Percentiles rank a stretch among this genome's conserved stretches.
phyloP scores from a whole-genome alignment of 768 basidiomycete species.

The Termitomyces sp. region DNA sequence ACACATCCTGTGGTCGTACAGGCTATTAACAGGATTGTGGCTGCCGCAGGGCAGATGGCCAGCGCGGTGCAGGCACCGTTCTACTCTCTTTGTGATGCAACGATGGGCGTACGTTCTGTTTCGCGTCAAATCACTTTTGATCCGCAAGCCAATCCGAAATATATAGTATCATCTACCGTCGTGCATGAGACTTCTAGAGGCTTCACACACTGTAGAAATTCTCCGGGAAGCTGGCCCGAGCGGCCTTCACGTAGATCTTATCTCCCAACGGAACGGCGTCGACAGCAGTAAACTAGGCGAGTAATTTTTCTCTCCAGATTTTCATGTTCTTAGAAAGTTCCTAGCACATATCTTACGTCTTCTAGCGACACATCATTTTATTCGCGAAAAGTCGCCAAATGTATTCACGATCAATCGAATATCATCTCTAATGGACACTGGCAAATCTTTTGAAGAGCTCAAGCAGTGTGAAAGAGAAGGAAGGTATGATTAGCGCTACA shows the following conservation, averaged over 20 bases:
- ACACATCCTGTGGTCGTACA: constrained; percentile 53
- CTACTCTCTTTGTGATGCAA: constrained; percentile 66
- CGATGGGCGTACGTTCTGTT: constrained; percentile 52
- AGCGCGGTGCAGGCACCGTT: constrained; percentile 65
- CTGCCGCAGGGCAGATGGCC: constrained; percentile 64
- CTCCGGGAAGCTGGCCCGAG: constrained; percentile 56
- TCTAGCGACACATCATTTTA: constrained; percentile 74
- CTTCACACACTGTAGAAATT: constrained; percentile 65
- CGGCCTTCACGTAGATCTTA: constrained; percentile 43
- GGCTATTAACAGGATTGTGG: constrained; percentile 60
- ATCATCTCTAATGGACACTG: constrained; percentile 63
- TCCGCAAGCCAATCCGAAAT: background rate
- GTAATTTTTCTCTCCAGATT: background rate
- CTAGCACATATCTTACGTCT: constrained; percentile 70
- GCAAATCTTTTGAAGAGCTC: constrained; percentile 48
- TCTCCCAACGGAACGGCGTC: constrained; percentile 40
- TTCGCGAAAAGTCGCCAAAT: constrained; percentile 63
- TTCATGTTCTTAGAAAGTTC: background rate
- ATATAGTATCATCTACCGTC: constrained; percentile 70
- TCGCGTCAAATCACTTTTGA: background rate
- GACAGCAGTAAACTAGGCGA: constrained; percentile 48
- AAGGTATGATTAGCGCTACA: constrained; percentile 25
- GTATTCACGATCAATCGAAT: constrained; percentile 71
- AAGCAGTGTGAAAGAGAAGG: constrained; percentile 16
- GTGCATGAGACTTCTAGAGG: constrained; percentile 69